These are phyloP conservation scores for Pholiota conissans DNA, from an alignment of 768 basidiomycete genomes.

Conservation along the genomic window DNA sequence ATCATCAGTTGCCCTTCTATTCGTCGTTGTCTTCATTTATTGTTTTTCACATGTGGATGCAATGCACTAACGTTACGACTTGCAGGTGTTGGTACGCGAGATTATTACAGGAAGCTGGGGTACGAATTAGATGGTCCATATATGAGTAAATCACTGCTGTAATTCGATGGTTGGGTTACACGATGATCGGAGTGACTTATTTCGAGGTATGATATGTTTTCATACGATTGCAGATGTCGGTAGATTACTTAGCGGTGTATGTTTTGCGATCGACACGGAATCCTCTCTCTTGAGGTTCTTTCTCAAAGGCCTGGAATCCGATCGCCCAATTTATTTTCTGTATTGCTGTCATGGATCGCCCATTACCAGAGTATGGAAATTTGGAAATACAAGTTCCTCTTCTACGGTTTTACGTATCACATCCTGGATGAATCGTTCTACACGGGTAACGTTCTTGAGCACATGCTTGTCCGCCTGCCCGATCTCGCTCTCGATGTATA, in stretches of 20 bases:
- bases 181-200: background rate
- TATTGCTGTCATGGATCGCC: constrained; percentile 31
- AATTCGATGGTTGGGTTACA: constrained; percentile 2
- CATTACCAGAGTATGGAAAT: constrained; percentile 82
- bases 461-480: constrained; percentile 96
- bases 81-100: constrained; percentile 90
- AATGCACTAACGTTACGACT: background rate
- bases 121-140: constrained; percentile 97
- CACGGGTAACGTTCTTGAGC: constrained; percentile 90
- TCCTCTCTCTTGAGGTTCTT: background rate
- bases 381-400: constrained; percentile 95
- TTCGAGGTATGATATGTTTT: background rate
- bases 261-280: too few species aligned
- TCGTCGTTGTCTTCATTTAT: background rate
- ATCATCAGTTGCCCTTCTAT: background rate
- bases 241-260: constrained; percentile 1
- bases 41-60: background rate
- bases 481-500: constrained; percentile 95
- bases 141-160: constrained; percentile 82
- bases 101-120: constrained; percentile 93
- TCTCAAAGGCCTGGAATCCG: background rate
- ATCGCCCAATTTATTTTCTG: background rate
- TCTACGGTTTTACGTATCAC: constrained; percentile 93
- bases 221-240: constrained; percentile 3
- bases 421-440: constrained; percentile 94